phyloP scores from a whole-genome alignment of 129 eudicot genomes.

The Artemisia argyi region DNA sequence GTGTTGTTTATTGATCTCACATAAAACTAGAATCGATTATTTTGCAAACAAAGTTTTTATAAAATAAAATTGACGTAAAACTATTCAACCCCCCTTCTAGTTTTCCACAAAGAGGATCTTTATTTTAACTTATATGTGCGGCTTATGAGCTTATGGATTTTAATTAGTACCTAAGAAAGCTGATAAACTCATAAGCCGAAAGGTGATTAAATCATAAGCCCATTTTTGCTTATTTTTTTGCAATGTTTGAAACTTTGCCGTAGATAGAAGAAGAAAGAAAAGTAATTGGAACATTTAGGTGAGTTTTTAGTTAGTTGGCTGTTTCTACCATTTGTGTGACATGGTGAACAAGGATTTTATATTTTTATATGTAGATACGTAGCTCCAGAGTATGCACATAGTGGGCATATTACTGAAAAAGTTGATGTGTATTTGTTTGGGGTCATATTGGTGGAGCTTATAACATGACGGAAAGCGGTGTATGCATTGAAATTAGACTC shows the following conservation, averaged over 20 bases:
- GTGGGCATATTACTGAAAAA: too few species aligned
- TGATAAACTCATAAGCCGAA: too few species aligned
- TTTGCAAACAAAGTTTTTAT: too few species aligned
- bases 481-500: constrained; percentile 25
- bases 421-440: constrained; percentile 83
- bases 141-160: too few species aligned
- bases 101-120: too few species aligned
- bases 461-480: constrained; percentile 84
- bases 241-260: constrained; percentile 90
- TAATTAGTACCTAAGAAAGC: too few species aligned
- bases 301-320: not conserved
- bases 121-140: too few species aligned
- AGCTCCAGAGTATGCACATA: not conserved
- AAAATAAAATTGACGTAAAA: too few species aligned
- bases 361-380: not conserved
- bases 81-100: too few species aligned
- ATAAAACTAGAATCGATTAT: too few species aligned
- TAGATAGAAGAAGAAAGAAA: constrained; percentile 28
- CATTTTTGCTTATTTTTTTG: not conserved
- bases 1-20: too few species aligned
- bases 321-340: not conserved
- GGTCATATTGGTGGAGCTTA: constrained; percentile 79
- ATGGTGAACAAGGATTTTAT: not conserved
- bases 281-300: constrained; percentile 53
- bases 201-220: too few species aligned